Evolutionary conservation across 2,329 filamentous ascomycete species (phyloP), one percentile per base, ranked within the genome.

Genomic region (Leptographium wingfieldii): DNA sequence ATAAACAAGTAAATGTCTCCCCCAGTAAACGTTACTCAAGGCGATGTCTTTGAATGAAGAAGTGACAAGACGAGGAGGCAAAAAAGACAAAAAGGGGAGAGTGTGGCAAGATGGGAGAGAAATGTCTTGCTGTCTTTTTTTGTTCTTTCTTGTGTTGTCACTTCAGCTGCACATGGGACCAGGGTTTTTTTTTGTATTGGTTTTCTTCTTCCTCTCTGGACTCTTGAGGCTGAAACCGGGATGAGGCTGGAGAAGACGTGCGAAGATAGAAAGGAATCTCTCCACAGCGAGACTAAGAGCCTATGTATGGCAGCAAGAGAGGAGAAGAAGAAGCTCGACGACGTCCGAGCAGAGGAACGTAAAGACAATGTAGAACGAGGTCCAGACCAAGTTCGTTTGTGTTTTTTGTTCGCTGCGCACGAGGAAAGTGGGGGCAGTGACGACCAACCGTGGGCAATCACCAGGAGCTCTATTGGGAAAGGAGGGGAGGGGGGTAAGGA

Each of bases 1-100:
- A 95, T 88, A 79, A 90, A 95, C 91, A 95, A 96, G 73, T 86
- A 75, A 96, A 96, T 95, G 91, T 91, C 87, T 95, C 91, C 88
- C 90, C 90, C 78, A 77, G 74, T 75, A 61, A 22, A 57, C 46
- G 55, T 55, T 57, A 49, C 57, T 59, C 22, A 46, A 35, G 29
- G 43, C n/a, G 19, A 14, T 53, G 48, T 12, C 29, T 19, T 46
- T n/a, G 16, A n/a, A 9, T 46, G 16, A 46, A 35, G 16, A 19
- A 22, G 19, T 9, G 48, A 27, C 22, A 40, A 55, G 33, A 40
- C 25, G 19, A 35, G 14, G 43, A n/a, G 27, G 16, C 11, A 55
- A 43, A 19, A 9, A 19, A 46, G 16, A 46, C 16, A 46, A n/a
- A 7, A n/a, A 46, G 43, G 16, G 43, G 1, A 46, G 7, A n/a